Evolutionary conservation across 768 basidiomycete genomes (phyloP).

Genomic region (Suillus discolor): DNA sequence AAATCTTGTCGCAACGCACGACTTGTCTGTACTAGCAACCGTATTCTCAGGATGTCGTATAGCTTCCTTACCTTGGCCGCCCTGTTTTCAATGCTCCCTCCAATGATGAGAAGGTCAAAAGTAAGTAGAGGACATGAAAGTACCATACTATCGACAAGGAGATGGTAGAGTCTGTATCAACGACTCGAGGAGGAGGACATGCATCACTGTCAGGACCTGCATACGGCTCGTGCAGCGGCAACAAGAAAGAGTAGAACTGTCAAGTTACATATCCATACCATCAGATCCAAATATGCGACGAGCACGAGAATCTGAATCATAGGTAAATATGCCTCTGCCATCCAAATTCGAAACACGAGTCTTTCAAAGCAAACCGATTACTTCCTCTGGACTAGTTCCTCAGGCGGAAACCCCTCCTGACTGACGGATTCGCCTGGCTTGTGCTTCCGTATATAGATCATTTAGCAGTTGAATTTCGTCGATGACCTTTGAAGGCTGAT

Average conservation of each 20-base stretch:
- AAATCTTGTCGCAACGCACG: background rate
- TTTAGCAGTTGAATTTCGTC: slow-evolving; percentile 18
- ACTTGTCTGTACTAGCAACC: background rate
- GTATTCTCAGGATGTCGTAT: background rate
- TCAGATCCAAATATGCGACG: background rate
- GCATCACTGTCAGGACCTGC: background rate
- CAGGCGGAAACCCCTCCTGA: background rate
- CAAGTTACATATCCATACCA: background rate
- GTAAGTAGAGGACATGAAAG: background rate
- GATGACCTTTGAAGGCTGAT: slow-evolving; percentile 9
- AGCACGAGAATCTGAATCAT: background rate
- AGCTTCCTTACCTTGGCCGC: background rate
- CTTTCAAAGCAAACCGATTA: background rate
- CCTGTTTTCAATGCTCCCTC: background rate
- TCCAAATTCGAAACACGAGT: background rate
- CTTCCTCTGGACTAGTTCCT: background rate
- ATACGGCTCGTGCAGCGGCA: background rate
- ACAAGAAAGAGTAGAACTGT: background rate
- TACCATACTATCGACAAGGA: background rate
- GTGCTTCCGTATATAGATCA: slow-evolving; percentile 14
- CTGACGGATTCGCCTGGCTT: slow-evolving; percentile 9
- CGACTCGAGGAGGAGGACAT: background rate
- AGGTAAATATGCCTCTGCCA: background rate
- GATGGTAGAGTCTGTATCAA: background rate
- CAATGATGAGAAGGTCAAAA: background rate